Base-by-base conservation (phyloP, 306 rosid genomes). In the Abrus precatorius region DNA sequence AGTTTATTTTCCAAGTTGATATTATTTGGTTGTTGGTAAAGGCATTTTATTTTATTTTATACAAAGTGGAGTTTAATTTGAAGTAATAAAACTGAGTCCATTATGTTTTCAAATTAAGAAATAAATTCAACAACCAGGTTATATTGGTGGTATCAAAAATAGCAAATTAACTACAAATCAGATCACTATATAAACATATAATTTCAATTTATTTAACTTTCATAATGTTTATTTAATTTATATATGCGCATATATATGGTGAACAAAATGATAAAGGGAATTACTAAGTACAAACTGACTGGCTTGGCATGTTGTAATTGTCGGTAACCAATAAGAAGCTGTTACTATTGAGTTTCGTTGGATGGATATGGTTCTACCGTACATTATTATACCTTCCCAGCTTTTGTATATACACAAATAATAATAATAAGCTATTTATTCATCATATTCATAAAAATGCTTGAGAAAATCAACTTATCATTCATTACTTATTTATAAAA, bases 251-350 rank as follows among this genome's bases (percentile, higher is more conserved):
- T 7, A 56, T 32, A 32, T 29, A 70, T 60, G 38, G 9, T 36
- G 63, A 3, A 62, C 28, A 80, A 40, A 49, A 27, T 72, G 75
- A 74, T 43, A 65, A 80, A 49, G 47, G n/a, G 33, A 49, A 59
- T 28, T 36, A 40, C 13, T 29, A 64, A 38, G 69, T 72, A 80
- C 79, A 40, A 60, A 48, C 9, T 60, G 27, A 62, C 28, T 33
- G 1, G 6, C 29, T 40, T 53, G 38, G 41, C 79, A 73, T 65
- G 60, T 9, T 53, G 74, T 48, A 65, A 33, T 54, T 43, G 84
- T 81, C 75, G 45, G 80, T 14, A 76, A 47, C 80, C 71, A 61
- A 75, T 61, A 4, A 47, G 47, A 20, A 62, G 50, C 27, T 12
- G 33, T 33, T 62, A 48, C 38, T 62, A 14, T 62, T 76, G 40